Evolutionary conservation across 331 rosid genomes (phyloP).

Genomic region (Prunus yedoensis): DNA sequence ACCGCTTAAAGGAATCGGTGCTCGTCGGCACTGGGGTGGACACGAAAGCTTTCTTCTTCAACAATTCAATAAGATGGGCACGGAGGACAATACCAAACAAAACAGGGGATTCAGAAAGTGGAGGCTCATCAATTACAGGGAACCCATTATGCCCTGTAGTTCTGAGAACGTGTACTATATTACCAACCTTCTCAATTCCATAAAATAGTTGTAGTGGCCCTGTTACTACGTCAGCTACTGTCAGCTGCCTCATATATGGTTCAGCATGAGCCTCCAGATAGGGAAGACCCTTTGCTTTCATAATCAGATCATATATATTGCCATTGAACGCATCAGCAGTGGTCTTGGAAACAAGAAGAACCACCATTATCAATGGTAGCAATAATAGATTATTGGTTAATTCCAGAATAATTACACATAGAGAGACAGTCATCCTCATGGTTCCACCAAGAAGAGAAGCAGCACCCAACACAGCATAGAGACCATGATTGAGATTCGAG

Average conservation of each 20-base stretch:
- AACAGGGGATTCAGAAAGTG: conserved; percentile 51
- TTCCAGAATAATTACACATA: conserved; percentile 86
- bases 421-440: conserved; percentile 91
- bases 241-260: conserved; percentile 89
- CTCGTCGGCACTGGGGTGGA: conserved; percentile 38
- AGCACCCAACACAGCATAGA: conserved; percentile 89
- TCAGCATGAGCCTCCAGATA: conserved; percentile 79
- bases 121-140: conserved; percentile 87
- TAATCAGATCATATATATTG: conserved; percentile 78
- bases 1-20: conserved; percentile 31
- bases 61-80: conserved; percentile 66
- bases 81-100: conserved; percentile 83
- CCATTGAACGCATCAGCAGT: conserved; percentile 85
- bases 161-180: conserved; percentile 66
- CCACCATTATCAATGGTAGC: conserved; percentile 87
- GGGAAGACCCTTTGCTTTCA: conserved; percentile 97
- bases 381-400: conserved; percentile 79
- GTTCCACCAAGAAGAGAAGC: conserved; percentile 94
- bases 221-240: conserved; percentile 67
- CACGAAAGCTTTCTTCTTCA: conserved; percentile 70
- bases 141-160: conserved; percentile 79
- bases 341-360: conserved; percentile 80
- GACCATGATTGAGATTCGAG: conserved; percentile 76
- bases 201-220: conserved; percentile 82
- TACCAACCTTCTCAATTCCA: conserved; percentile 83